Evolutionary conservation across 1,284 basidiomycete genomes (phyloP).

Genomic region (Tetrapyrgos nigripes): DNA sequence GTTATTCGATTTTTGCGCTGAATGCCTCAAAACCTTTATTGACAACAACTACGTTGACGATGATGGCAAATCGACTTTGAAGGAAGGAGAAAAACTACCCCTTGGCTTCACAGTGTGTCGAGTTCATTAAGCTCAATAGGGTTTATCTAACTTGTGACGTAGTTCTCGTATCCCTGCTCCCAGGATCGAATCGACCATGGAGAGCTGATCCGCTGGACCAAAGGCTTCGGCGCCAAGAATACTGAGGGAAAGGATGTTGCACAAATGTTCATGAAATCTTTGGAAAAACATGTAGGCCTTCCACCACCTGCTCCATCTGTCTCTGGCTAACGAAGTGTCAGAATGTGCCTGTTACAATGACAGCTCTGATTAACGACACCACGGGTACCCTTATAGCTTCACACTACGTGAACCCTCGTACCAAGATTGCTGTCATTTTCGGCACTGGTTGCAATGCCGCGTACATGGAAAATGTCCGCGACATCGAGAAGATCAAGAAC

Average conservation of each 20-base stretch:
- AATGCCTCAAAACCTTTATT: constrained; percentile 92
- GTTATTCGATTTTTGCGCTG: constrained; percentile 97
- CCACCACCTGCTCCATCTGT: background rate
- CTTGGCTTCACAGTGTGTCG: constrained; percentile 89
- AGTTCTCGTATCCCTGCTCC: constrained; percentile 96
- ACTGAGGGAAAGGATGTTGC: constrained; percentile 95
- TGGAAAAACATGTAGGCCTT: constrained; percentile 71
- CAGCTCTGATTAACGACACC: constrained; percentile 95
- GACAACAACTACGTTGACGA: constrained; percentile 72
- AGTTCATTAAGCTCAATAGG: constrained; percentile 1
- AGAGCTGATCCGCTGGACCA: constrained; percentile 96
- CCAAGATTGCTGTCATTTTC: constrained; percentile 96
- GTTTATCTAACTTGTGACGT: constrained; percentile 2
- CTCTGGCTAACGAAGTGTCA: constrained; percentile 31
- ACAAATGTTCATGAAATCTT: constrained; percentile 87
- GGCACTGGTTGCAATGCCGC: constrained; percentile 99
- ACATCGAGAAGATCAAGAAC: constrained; percentile 81
- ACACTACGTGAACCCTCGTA: constrained; percentile 91
- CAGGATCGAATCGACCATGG: constrained; percentile 97
- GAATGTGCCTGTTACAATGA: constrained; percentile 78
- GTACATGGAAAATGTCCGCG: constrained; percentile 88
- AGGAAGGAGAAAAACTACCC: constrained; percentile 77
- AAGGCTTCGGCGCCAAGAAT: constrained; percentile 93
- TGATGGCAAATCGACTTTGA: constrained; percentile 62
- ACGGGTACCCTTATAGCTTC: constrained; percentile 98